Conservation (phyloP, 495 filamentous ascomycete genomes). For the Aspergillus haitiensis region DNA sequence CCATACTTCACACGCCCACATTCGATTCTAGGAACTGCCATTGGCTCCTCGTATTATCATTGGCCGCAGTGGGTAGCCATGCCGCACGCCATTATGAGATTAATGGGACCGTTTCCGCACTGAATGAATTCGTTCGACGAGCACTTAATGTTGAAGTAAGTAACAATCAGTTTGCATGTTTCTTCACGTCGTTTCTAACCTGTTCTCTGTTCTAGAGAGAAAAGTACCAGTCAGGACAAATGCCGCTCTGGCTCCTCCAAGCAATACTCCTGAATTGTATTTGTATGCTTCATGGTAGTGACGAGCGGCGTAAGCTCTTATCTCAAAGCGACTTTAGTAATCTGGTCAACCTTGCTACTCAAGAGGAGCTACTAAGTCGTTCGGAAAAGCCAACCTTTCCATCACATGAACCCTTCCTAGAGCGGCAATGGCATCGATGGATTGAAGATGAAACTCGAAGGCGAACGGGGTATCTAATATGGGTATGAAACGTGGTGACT, state of each 20-base stretch:
- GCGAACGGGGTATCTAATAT: slow-evolving; percentile 49
- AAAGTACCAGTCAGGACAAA: slow-evolving; percentile 17
- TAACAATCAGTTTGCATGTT: background rate
- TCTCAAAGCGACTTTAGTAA: slow-evolving; percentile 35
- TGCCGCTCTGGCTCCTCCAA: slow-evolving; percentile 41
- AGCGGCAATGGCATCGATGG: slow-evolving; percentile 30
- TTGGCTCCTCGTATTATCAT: slow-evolving; percentile 46
- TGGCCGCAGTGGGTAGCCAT: slow-evolving; percentile 50
- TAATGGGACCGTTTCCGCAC: slow-evolving; percentile 32
- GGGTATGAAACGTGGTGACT: slow-evolving; percentile 31
- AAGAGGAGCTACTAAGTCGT: slow-evolving; percentile 27
- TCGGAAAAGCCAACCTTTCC: slow-evolving; percentile 1
- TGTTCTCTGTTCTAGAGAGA: slow-evolving; percentile 29
- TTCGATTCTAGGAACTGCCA: slow-evolving; percentile 42
- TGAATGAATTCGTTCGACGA: slow-evolving; percentile 49
- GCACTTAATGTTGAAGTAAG: slow-evolving; percentile 41
- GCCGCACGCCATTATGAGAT: slow-evolving; percentile 29
- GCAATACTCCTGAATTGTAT: slow-evolving; percentile 43
- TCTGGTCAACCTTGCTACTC: slow-evolving; percentile 32
- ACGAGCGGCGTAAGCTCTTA: slow-evolving; percentile 30
- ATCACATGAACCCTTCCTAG: slow-evolving; percentile 16
- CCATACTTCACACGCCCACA: slow-evolving; percentile 45
- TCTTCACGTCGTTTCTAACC: background rate
- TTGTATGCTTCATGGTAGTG: slow-evolving; percentile 41
- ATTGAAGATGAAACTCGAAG: slow-evolving; percentile 38